Evolutionary conservation across 2,329 filamentous ascomycete species (phyloP), one percentile per base, ranked within the genome.

Genomic region (Metarhizium robertsii): DNA sequence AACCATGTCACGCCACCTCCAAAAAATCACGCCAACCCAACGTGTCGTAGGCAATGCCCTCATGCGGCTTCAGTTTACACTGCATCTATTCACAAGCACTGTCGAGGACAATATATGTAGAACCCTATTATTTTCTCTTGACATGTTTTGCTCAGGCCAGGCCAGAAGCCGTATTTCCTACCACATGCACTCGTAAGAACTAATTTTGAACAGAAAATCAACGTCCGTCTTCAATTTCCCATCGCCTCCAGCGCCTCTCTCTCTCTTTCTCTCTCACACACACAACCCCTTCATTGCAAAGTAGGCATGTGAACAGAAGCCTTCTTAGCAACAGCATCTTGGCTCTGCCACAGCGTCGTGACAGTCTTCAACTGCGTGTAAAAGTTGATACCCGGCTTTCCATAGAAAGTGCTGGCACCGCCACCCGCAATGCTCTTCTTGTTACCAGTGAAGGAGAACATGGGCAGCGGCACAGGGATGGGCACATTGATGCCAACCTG

Each of bases 321-420:
- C 80, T 92, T 92, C 62, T 85, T 88, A 55, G 84, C 86, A 51
- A 94, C 81, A 1, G 90, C 92, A 74, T 96, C 92, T 66, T 92
- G 85, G 58, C 81, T 84, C 66, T 84, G 84, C 94, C 94, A 99
- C 69, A 95, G 75, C 62, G 90, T 87, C 53, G 94, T 99, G 51
- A 99, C 94, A 2, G 94, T 99, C 88, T 99, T 97, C 68, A 88
- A 82, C 75, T 97, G 94, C 3, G 94, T 99, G 73, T 95, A 97
- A 70, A 99, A 99, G 68, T 88, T 86, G 69, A 99, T 74, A 29
- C 92, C 94, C 0, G 91, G 90, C 73, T 89, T 88, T 62, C 94
- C 94, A 73, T 99, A 99, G 71, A 99, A 97, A 16, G 91, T 95
- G 75, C 83, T 95, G 42, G 89, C 88, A 58, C 94, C 92, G 53